phyloP scores from a whole-genome alignment of 257 asterid genomes.

The Fraxinus pennsylvanica region DNA sequence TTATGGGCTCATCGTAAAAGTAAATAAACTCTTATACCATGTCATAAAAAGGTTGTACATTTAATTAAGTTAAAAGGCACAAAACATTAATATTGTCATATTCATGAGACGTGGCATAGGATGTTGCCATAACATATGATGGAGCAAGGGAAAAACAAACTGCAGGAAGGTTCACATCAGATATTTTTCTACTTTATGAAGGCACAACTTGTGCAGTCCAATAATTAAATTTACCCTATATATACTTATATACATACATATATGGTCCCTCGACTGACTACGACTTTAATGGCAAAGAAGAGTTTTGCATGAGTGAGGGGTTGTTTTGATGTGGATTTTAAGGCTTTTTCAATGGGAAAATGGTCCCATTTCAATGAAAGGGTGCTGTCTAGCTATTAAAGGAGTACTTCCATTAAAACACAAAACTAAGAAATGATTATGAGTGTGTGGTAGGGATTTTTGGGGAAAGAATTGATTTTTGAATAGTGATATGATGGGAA shows the following conservation, averaged over 20 bases:
- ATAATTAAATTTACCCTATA: neutral
- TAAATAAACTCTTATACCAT: neutral
- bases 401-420: constrained; percentile 23
- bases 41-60: neutral
- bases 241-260: neutral
- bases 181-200: constrained; percentile 23
- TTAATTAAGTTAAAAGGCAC: neutral
- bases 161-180: constrained; percentile 16
- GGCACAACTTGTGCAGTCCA: constrained; percentile 12
- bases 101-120: neutral
- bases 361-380: constrained; percentile 32
- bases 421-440: constrained; percentile 19
- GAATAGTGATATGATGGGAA: no score
- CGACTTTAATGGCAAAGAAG: constrained; percentile 46
- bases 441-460: no score
- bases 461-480: no score
- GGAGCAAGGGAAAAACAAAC: constrained; percentile 21
- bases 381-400: constrained; percentile 29
- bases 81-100: neutral
- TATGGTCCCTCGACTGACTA: constrained; percentile 42
- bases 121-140: neutral
- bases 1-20: neutral
- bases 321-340: constrained; percentile 35
- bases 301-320: constrained; percentile 41
- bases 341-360: constrained; percentile 20